These are phyloP conservation scores for Citrus sinensis DNA, from an alignment of 345 rosid species.

Conservation along the genomic window DNA sequence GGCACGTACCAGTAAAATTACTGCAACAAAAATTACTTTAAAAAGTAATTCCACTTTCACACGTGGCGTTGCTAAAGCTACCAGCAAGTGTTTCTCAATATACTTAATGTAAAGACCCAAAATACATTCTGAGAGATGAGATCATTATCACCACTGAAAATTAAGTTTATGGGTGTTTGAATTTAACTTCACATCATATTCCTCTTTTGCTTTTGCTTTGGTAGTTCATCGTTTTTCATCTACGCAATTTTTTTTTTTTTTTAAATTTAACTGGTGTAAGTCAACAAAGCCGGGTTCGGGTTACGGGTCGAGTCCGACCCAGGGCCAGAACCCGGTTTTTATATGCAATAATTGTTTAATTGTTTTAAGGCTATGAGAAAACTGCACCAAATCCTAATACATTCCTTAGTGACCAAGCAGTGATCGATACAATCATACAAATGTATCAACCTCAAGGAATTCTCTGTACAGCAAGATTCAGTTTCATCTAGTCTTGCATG, in stretches of 20 bases:
- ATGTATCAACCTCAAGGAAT: background rate
- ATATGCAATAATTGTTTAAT: background rate
- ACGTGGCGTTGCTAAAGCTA: background rate
- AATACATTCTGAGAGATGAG: background rate
- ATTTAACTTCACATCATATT: background rate
- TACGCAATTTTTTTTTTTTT: background rate
- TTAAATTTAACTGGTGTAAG: background rate
- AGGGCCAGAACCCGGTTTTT: background rate
- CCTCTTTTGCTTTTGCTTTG: background rate
- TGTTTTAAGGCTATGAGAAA: background rate
- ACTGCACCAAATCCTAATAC: background rate
- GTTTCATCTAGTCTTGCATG: background rate
- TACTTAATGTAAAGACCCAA: background rate
- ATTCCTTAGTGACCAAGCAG: background rate
- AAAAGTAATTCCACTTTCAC: conserved; percentile 2
- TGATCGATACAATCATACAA: background rate
- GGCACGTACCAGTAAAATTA: background rate
- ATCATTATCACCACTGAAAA: background rate
- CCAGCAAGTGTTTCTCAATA: background rate
- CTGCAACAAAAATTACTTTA: background rate
- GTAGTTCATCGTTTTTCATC: background rate
- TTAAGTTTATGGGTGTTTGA: background rate
- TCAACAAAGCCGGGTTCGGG: background rate
- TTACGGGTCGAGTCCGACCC: background rate
- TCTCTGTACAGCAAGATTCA: background rate